A percentile compares a stretch with the other conserved stretches of the same genome.
Conservation (phyloP, 768 basidiomycete species). For the Russula sp. region DNA sequence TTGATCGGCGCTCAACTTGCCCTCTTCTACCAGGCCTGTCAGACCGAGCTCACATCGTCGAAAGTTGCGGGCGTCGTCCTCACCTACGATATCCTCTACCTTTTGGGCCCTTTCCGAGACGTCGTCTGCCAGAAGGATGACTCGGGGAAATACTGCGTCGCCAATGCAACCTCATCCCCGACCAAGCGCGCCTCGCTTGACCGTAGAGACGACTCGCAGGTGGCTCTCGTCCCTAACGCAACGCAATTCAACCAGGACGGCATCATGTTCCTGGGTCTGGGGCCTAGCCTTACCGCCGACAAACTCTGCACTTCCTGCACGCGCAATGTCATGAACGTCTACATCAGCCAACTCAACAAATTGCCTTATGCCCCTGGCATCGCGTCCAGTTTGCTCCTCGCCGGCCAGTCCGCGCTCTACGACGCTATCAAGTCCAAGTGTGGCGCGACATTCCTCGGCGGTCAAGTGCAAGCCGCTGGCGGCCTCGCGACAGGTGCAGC, state of each 20-base stretch:
- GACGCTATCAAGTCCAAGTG: conserved; percentile 54
- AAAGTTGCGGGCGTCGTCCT: conserved; percentile 46
- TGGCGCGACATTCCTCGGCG: conserved; percentile 62
- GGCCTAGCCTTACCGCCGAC: conserved; percentile 40
- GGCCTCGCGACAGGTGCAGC: conserved; percentile 39
- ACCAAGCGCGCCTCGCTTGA: conserved; percentile 17
- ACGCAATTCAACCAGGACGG: conserved; percentile 51
- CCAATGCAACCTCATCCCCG: conserved; percentile 36
- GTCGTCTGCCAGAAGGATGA: conserved; percentile 78
- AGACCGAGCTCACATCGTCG: conserved; percentile 55
- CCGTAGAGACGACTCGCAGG: conserved; percentile 30
- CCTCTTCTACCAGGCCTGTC: conserved; percentile 66
- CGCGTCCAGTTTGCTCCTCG: conserved; percentile 53
- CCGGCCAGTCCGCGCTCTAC: conserved; percentile 64
- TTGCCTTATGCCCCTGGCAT: conserved; percentile 76
- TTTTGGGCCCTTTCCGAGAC: conserved; percentile 52
- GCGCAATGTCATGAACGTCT: conserved; percentile 64
- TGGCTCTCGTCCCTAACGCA: conserved; percentile 44
- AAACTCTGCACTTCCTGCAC: conserved; percentile 80
- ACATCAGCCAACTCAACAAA: conserved; percentile 67
- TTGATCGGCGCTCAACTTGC: conserved; percentile 57
- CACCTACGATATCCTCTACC: conserved; percentile 79
- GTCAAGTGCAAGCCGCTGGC: conserved; percentile 65
- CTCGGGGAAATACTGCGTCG: conserved; percentile 61
- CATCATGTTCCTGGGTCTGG: conserved; percentile 77